phyloP scores from a whole-genome alignment of 371 early-diverging fungal genomes.

The Mucor sp. region DNA sequence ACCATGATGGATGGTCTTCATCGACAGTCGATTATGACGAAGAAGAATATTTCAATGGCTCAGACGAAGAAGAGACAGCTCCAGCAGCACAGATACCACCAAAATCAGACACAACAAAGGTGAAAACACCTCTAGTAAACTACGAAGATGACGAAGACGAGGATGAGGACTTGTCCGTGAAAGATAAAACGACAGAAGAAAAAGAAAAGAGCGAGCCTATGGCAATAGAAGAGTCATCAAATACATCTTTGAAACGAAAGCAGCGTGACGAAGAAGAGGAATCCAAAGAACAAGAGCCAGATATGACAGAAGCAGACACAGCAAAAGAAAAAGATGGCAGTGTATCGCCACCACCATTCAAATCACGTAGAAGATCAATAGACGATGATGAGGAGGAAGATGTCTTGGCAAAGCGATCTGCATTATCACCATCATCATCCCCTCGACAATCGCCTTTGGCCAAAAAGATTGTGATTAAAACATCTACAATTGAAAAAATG shows the following conservation, averaged over 20 bases:
- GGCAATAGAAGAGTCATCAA: not conserved
- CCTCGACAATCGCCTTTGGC: constrained; percentile 7
- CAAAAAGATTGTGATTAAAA: constrained; percentile 25
- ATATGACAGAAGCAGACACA: not conserved
- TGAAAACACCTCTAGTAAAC: constrained; percentile 33
- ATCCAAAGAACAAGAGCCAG: not conserved
- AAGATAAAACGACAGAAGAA: not conserved
- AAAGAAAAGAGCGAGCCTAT: not conserved
- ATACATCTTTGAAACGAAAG: not conserved
- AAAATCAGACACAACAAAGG: not conserved
- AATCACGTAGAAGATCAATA: constrained; percentile 1
- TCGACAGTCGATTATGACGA: constrained; percentile 73
- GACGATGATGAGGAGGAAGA: constrained; percentile 40
- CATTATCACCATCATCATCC: not conserved
- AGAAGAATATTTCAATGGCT: constrained; percentile 83
- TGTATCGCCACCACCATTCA: constrained; percentile 13
- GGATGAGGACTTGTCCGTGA: constrained; percentile 26
- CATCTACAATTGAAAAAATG: constrained; percentile 16
- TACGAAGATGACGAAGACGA: constrained; percentile 59
- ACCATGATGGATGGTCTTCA: constrained; percentile 25
- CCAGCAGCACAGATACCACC: constrained; percentile 3
- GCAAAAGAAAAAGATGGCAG: not conserved
- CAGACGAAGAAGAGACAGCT: constrained; percentile 64
- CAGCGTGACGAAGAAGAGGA: not conserved
- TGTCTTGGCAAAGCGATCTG: constrained; percentile 20